phyloP scores from a whole-genome alignment of 495 filamentous ascomycete species.

The Chaetomium cochliodes region DNA sequence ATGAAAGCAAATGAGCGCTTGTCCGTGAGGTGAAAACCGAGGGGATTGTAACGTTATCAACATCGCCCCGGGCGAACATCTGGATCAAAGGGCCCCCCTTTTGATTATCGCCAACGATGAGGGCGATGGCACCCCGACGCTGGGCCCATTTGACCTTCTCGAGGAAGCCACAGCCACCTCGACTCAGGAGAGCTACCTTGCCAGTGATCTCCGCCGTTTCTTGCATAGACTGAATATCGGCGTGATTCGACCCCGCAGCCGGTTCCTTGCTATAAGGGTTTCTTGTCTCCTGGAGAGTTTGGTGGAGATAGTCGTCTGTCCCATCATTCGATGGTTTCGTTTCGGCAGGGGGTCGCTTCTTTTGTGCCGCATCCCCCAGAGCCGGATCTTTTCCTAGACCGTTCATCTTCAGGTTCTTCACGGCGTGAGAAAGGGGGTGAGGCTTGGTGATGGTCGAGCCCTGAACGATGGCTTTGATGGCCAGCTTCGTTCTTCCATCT shows the following conservation, averaged over 20 bases:
- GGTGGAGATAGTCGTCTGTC: conserved; percentile 88
- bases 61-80: conserved; percentile 96
- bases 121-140: conserved; percentile 76
- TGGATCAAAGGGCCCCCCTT: conserved; percentile 84
- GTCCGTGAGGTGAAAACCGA: conserved; percentile 93
- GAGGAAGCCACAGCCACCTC: conserved; percentile 93
- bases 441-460: conserved; percentile 28
- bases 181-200: conserved; percentile 84
- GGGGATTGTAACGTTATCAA: conserved; percentile 89
- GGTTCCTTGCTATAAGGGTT: conserved; percentile 35
- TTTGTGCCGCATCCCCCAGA: conserved; percentile 26
- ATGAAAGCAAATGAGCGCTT: conserved; percentile 89
- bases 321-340: conserved; percentile 61
- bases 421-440: conserved; percentile 6
- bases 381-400: conserved; percentile 26
- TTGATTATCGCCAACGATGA: conserved; percentile 93
- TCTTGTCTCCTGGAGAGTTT: conserved; percentile 49
- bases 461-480: conserved; percentile 25
- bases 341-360: conserved; percentile 25
- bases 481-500: conserved; percentile 41
- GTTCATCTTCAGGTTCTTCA: conserved; percentile 25
- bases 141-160: conserved; percentile 98
- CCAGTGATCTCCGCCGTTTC: conserved; percentile 92
- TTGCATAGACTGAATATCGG: conserved; percentile 92
- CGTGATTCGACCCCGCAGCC: conserved; percentile 58